Conservation (phyloP, 805 yeast species). For the Phaffomyces opuntiae region DNA sequence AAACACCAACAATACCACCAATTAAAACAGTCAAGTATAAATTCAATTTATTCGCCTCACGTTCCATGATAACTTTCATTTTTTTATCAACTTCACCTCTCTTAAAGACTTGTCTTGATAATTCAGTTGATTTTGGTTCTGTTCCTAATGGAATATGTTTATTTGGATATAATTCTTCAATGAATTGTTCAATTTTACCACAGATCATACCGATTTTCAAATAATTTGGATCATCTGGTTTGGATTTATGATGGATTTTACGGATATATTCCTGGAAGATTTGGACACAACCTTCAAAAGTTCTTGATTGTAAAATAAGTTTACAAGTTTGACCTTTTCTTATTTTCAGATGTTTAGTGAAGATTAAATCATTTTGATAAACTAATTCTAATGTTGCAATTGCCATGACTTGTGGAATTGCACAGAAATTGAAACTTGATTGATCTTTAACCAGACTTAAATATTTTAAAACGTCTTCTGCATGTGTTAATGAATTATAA, state of each 20-base stretch:
- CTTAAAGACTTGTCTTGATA: conserved; percentile 33
- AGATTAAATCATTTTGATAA: conserved; percentile 70
- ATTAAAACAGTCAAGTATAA: background rate
- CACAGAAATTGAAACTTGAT: conserved; percentile 83
- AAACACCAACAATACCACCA: conserved; percentile 2
- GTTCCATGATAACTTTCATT: conserved; percentile 18
- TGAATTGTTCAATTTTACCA: conserved; percentile 83
- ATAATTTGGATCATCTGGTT: conserved; percentile 81
- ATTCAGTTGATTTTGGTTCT: conserved; percentile 30
- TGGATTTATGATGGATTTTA: conserved; percentile 70
- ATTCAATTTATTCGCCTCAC: conserved; percentile 22
- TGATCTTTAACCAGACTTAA: conserved; percentile 73
- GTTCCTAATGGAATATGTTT: conserved; percentile 49
- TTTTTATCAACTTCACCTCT: conserved; percentile 37
- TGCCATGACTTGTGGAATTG: conserved; percentile 99
- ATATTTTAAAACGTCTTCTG: conserved; percentile 66
- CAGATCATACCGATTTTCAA: conserved; percentile 76
- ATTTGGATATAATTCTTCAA: conserved; percentile 68
- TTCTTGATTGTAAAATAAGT: conserved; percentile 66
- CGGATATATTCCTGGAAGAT: conserved; percentile 71
- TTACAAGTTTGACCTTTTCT: conserved; percentile 82
- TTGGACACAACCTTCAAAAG: conserved; percentile 67
- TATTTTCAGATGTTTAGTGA: conserved; percentile 72
- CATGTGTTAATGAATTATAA: conserved; percentile 71
- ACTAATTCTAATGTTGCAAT: conserved; percentile 87